phyloP scores from a whole-genome alignment of 371 early-diverging fungal species.

The Mortierella polycephala region DNA sequence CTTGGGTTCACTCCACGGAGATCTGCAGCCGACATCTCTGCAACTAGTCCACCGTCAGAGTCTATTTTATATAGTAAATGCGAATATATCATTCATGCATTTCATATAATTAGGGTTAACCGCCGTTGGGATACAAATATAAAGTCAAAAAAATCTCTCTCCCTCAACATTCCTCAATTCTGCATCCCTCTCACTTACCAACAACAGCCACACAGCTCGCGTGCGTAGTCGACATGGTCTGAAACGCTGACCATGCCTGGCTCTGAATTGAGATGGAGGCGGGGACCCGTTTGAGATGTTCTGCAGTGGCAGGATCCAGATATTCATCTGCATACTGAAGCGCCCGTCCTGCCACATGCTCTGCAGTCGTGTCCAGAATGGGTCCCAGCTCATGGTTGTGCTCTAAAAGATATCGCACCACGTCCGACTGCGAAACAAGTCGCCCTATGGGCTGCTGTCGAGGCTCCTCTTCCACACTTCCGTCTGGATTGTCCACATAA shows the following conservation, averaged over 20 bases:
- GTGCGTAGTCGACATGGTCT: conserved; percentile 57
- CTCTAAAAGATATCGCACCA: conserved; percentile 64
- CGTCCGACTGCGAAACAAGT: conserved; percentile 70
- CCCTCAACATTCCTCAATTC: neutral
- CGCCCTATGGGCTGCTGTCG: conserved; percentile 51
- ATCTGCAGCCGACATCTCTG: conserved; percentile 71
- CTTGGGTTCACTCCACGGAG: conserved; percentile 68
- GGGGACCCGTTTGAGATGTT: conserved; percentile 26
- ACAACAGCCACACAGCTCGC: conserved; percentile 66
- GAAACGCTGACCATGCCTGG: conserved; percentile 65
- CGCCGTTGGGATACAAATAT: too few relatives aligned
- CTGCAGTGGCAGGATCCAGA: conserved; percentile 17
- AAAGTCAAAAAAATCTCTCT: too few relatives aligned
- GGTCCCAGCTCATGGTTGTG: conserved; percentile 68
- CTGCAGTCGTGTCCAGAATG: conserved; percentile 60
- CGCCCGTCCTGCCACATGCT: conserved; percentile 51
- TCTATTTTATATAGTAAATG: conserved; percentile 21
- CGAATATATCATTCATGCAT: neutral
- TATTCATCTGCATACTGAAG: conserved; percentile 35
- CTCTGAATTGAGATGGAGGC: conserved; percentile 58
- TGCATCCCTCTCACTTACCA: conserved; percentile 11
- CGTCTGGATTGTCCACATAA: conserved; percentile 27
- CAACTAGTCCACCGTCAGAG: conserved; percentile 62
- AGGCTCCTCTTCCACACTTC: conserved; percentile 10
- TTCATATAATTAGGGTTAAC: neutral